These are phyloP conservation scores for Vitis vinifera DNA, from an alignment of 164 flowering plant genomes.

Conservation along the genomic window ASM3070453v1 NC_081819.1:22684001-22684500, in stretches of 20 bases:
- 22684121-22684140: slow-evolving; percentile 48
- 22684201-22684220: slow-evolving; percentile 98
- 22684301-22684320: neutral
- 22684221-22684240: slow-evolving; percentile 64
- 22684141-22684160: slow-evolving; percentile 78
- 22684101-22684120: neutral
- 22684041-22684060: neutral
- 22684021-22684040: too few relatives aligned
- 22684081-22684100: neutral
- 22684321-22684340: too few relatives aligned
- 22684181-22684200: slow-evolving; percentile 79
- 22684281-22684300: neutral
- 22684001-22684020: too few relatives aligned
- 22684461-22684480: neutral
- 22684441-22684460: too few relatives aligned
- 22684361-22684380: neutral
- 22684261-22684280: neutral
- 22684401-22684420: too few relatives aligned
- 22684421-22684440: too few relatives aligned
- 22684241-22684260: neutral
- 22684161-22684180: slow-evolving; percentile 86
- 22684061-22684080: neutral
- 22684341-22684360: neutral
- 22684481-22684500: neutral
- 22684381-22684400: too few relatives aligned